Conservation (phyloP, 202 grass and related monocot genomes). For the Digitaria exilis region DNA sequence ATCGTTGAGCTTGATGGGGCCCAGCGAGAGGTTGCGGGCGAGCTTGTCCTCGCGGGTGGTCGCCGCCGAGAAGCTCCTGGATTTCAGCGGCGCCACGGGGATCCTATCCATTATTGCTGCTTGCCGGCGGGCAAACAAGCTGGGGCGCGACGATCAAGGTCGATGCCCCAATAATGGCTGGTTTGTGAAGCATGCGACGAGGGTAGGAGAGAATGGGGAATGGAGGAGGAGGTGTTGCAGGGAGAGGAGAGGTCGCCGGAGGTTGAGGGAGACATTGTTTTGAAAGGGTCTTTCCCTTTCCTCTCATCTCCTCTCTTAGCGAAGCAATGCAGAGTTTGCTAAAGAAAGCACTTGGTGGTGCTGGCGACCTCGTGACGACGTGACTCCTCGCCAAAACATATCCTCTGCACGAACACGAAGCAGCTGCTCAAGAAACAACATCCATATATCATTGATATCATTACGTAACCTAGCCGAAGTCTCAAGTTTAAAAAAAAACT, state of each 20-base stretch:
- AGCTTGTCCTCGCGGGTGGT: conserved; percentile 67
- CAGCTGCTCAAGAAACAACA: not conserved
- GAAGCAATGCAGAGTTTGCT: conserved; percentile 22
- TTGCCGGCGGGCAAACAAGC: too few relatives aligned
- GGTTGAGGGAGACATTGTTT: conserved; percentile 44
- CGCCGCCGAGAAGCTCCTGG: conserved; percentile 81
- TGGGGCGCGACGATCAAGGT: too few relatives aligned
- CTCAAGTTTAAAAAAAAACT: too few relatives aligned
- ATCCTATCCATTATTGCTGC: conserved; percentile 63
- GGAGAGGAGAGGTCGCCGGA: conserved; percentile 28
- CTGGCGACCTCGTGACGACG: not conserved
- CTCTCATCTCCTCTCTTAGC: conserved; percentile 4
- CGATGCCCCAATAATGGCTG: not conserved
- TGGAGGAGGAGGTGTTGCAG: conserved; percentile 30
- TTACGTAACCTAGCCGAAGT: too few relatives aligned
- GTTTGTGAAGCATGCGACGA: conserved; percentile 29
- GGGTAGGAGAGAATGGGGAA: conserved; percentile 28
- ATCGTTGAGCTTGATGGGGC: conserved; percentile 64
- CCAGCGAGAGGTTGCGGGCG: conserved; percentile 86
- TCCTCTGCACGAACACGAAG: conserved; percentile 9
- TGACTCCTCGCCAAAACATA: conserved; percentile 23
- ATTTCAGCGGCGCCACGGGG: conserved; percentile 65
- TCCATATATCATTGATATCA: too few relatives aligned
- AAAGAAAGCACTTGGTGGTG: conserved; percentile 61
- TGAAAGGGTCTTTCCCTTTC: conserved; percentile 36